Evolutionary conservation across 2,329 filamentous ascomycete genomes (phyloP).

Genomic region (Leptoxyphium fumago): DNA sequence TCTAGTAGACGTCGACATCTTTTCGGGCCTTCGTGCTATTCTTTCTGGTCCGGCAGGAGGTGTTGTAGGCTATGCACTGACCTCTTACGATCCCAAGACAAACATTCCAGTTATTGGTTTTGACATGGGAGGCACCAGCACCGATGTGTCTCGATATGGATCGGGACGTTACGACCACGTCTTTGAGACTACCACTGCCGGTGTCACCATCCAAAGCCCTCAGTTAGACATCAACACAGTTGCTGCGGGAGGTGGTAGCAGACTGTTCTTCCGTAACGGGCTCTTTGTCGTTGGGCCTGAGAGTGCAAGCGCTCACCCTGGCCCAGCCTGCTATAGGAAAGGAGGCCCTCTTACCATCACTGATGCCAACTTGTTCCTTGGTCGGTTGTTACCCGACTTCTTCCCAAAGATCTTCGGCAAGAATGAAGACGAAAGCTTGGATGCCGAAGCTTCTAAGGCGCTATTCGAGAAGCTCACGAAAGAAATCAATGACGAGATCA

Average conservation of each 20-base stretch:
- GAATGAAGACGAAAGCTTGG: slow-evolving; percentile 68
- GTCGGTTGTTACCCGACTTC: slow-evolving; percentile 73
- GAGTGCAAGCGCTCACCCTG: slow-evolving; percentile 76
- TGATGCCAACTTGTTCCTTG: slow-evolving; percentile 77
- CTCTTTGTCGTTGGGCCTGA: slow-evolving; percentile 84
- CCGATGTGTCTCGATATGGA: slow-evolving; percentile 70
- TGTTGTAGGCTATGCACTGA: slow-evolving; percentile 83
- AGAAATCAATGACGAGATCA: slow-evolving; percentile 63
- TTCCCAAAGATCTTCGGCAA: slow-evolving; percentile 93
- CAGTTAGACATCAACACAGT: slow-evolving; percentile 93
- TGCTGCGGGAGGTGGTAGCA: slow-evolving; percentile 73
- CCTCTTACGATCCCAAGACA: slow-evolving; percentile 72
- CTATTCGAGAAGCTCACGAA: slow-evolving; percentile 63
- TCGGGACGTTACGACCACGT: slow-evolving; percentile 82
- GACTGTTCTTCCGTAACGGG: slow-evolving; percentile 76
- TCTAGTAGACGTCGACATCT: slow-evolving; percentile 57
- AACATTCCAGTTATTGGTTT: slow-evolving; percentile 83
- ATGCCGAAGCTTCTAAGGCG: slow-evolving; percentile 58
- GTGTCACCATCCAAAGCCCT: slow-evolving; percentile 85
- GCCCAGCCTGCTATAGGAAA: slow-evolving; percentile 82
- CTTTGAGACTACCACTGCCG: slow-evolving; percentile 84
- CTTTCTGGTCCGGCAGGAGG: slow-evolving; percentile 84
- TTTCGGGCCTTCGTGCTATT: slow-evolving; percentile 74
- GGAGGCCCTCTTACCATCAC: slow-evolving; percentile 84
- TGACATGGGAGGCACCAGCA: slow-evolving; percentile 90